phyloP scores from a whole-genome alignment of 2,329 filamentous ascomycete species.

The Shiraia bambusicola region DNA sequence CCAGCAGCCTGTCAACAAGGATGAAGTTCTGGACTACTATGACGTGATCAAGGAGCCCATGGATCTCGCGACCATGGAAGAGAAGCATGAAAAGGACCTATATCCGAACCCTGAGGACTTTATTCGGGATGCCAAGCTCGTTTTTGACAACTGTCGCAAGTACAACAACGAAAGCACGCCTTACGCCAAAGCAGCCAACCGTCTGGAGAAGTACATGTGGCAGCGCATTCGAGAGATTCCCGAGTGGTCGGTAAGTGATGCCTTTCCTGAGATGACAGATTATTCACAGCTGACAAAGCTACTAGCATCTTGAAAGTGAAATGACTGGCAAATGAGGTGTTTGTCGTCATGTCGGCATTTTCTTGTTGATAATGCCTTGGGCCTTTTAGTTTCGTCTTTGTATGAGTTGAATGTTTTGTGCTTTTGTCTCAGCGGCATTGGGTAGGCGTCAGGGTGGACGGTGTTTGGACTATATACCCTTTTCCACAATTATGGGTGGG shows the following conservation, averaged over 20 bases:
- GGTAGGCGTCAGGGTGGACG: constrained; percentile 12
- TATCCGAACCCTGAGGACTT: constrained; percentile 93
- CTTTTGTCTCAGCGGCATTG: constrained; percentile 17
- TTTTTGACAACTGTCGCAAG: constrained; percentile 91
- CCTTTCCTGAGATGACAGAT: not conserved
- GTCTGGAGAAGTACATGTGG: constrained; percentile 95
- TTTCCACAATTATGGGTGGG: not conserved
- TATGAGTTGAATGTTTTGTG: not conserved
- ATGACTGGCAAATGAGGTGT: constrained; percentile 27
- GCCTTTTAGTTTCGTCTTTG: constrained; percentile 1
- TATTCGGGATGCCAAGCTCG: constrained; percentile 79
- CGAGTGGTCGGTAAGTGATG: constrained; percentile 65
- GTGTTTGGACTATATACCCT: constrained; percentile 1
- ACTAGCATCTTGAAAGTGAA: constrained; percentile 36
- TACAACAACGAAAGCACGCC: constrained; percentile 96
- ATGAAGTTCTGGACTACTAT: constrained; percentile 98
- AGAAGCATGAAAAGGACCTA: constrained; percentile 88
- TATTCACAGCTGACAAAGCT: constrained; percentile 3
- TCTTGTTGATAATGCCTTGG: too few species aligned
- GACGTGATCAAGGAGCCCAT: constrained; percentile 97
- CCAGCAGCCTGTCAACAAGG: constrained; percentile 85
- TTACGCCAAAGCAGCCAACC: constrained; percentile 93
- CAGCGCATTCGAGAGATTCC: constrained; percentile 86
- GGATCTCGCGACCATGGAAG: constrained; percentile 95
- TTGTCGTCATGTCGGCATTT: too few species aligned